Percentiles rank a stretch among this genome's conserved stretches.
Evolutionary conservation across 78 protist genomes (phyloP).

Genomic region (Abeoforma whisleri): DNA sequence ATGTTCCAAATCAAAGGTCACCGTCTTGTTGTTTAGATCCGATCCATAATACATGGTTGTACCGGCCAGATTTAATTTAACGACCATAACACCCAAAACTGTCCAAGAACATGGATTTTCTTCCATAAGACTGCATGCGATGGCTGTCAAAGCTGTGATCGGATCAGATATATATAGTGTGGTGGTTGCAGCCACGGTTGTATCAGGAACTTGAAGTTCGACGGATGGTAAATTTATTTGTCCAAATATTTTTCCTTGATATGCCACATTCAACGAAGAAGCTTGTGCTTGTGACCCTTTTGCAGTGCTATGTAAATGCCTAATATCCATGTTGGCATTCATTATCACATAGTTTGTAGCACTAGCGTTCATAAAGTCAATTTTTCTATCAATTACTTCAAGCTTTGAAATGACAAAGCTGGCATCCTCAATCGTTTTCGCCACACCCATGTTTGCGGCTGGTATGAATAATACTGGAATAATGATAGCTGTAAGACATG

Average conservation of each 20-base stretch:
- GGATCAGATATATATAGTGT: too few species aligned
- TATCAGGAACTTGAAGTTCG: neutral
- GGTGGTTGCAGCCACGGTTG: too few species aligned
- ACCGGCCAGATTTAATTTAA: neutral
- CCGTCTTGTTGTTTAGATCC: too few species aligned
- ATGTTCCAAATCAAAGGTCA: too few species aligned
- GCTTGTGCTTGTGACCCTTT: neutral
- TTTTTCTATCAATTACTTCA: too few species aligned
- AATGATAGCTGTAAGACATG: neutral
- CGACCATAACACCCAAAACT: too few species aligned
- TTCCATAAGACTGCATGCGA: too few species aligned
- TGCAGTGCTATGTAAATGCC: neutral
- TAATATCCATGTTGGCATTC: neutral
- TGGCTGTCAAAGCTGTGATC: too few species aligned
- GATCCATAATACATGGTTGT: too few species aligned
- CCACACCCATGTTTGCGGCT: neutral
- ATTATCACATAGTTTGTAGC: neutral
- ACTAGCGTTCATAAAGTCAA: neutral
- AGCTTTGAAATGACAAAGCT: neutral
- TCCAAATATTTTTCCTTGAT: neutral
- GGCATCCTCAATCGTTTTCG: neutral
- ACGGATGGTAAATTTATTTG: neutral
- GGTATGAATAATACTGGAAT: neutral
- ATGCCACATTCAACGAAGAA: neutral
- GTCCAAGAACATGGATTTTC: too few species aligned